Evolutionary conservation across 2,329 filamentous ascomycete species (phyloP), one percentile per base, ranked within the genome.

Genomic region (Penicillium glabrum): DNA sequence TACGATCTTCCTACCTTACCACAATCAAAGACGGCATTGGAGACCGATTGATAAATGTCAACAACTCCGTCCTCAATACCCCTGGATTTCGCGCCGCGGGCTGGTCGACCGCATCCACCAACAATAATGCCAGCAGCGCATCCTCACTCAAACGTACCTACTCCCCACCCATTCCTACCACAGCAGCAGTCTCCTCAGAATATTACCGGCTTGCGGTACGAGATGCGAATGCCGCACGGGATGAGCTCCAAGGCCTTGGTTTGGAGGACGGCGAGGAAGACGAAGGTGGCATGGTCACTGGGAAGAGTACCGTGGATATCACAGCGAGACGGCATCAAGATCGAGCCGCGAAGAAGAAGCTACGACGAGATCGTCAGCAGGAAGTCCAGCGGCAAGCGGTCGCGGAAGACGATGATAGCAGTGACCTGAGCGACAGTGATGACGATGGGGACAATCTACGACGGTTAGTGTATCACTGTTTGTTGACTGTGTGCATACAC

Each of bases 391-490:
- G 82, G 62, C 82, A 84, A 60, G 63, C 65, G 4, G 82, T 83
- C 57, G 72, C 81, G 14, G 84, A 87, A 54, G 85, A 87, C 54
- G 86, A 88, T 41, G 85, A 88, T 65, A 87, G 85, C 69, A 87
- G 84, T 67, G 85, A 88, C 66, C 69, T 88, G 51, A 87, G 88
- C 64, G 84, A 88, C 60, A 88, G 84, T 67, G 86, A 88, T 45
- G 86, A 88, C 9, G 84, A 86, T 46, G 79, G 77, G 3, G 82
- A 85, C 23, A 70, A 67, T 39, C 63, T 63, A 45, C 69, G 71
- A 64, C 73, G 72, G 75, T 75, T 53, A 51, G 65, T 67, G 13
- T 44, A 47, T 50, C 23, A 10, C 21, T 29, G 7, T 49, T 26
- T 24, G 11, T 29, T 23, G 46, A 46, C 31, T 26, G 21, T 29